phyloP scores from a whole-genome alignment of 768 basidiomycete species.

The Favolaschia claudopus region DNA sequence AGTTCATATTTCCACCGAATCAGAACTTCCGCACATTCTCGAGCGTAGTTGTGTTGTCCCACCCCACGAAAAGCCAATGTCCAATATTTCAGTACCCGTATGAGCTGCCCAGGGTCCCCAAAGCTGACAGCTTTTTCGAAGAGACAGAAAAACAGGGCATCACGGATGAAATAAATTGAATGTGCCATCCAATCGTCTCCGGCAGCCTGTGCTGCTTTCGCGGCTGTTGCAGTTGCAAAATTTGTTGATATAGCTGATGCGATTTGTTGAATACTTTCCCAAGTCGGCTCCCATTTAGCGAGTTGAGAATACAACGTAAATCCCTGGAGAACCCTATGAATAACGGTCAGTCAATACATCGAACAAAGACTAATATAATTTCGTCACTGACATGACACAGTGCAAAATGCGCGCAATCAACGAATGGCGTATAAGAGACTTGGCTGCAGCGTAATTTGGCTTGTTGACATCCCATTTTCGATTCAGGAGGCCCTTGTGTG shows the following conservation, averaged over 20 bases:
- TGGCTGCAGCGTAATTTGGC: conserved; percentile 38
- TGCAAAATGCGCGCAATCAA: conserved; percentile 37
- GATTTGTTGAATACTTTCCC: conserved; percentile 8
- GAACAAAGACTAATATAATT: too few species aligned
- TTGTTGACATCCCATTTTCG: conserved; percentile 37
- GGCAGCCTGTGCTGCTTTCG: conserved; percentile 13
- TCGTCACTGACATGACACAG: conserved; percentile 33
- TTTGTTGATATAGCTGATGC: conserved; percentile 1
- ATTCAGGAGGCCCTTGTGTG: conserved; percentile 34
- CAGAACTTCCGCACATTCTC: conserved; percentile 30
- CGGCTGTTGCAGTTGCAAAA: conserved; percentile 14
- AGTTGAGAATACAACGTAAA: conserved; percentile 20
- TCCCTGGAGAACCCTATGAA: conserved; percentile 18
- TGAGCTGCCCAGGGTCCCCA: conserved; percentile 33
- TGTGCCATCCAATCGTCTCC: conserved; percentile 28
- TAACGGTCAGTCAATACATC: too few species aligned
- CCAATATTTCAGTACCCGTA: conserved; percentile 32
- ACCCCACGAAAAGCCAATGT: conserved; percentile 33
- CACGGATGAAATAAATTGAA: conserved; percentile 37
- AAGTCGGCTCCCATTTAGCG: conserved; percentile 12
- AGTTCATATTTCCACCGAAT: conserved; percentile 30
- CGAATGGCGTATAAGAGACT: conserved; percentile 37
- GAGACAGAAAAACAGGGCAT: conserved; percentile 35
- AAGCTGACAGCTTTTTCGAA: conserved; percentile 39
- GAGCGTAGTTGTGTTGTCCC: conserved; percentile 37